Conservation (phyloP, 148 eudicot genomes). For the Tetragonia tetragonoides region DNA sequence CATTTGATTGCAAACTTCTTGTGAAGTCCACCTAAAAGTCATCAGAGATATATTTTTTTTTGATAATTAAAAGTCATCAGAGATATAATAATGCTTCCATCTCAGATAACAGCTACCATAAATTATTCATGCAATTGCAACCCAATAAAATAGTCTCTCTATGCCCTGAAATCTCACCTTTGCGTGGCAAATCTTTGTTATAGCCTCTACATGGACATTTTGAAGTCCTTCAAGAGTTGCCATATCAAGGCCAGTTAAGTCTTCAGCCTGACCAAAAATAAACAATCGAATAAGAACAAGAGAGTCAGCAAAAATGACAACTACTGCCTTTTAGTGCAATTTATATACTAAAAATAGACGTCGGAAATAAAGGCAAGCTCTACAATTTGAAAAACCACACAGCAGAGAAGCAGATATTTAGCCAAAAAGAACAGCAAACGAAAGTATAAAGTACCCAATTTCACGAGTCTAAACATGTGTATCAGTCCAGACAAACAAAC, state of each 20-base stretch:
- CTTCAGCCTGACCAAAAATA: conserved; percentile 3
- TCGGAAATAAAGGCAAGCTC: not conserved
- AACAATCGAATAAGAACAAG: not conserved
- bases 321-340: not conserved
- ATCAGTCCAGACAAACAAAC: not conserved
- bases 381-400: not conserved
- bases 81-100: too few relatives aligned
- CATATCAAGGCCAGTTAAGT: conserved; percentile 20
- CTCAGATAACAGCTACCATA: not conserved
- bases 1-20: too few relatives aligned
- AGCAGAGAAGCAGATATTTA: not conserved
- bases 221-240: conserved; percentile 22
- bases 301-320: not conserved
- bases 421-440: not conserved
- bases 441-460: not conserved
- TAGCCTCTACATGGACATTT: conserved; percentile 23
- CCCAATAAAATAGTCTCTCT: not conserved
- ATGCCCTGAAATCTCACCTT: conserved; percentile 11
- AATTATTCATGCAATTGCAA: not conserved
- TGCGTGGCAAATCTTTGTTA: conserved; percentile 27
- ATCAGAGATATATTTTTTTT: too few relatives aligned
- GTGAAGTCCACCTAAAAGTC: too few relatives aligned
- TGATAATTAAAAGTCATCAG: too few relatives aligned
- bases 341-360: not conserved
- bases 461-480: not conserved